A percentile compares a stretch with the other conserved stretches of the same genome.
Conservation (phyloP, 768 basidiomycete species). For the Botryobasidium botryosum region DNA sequence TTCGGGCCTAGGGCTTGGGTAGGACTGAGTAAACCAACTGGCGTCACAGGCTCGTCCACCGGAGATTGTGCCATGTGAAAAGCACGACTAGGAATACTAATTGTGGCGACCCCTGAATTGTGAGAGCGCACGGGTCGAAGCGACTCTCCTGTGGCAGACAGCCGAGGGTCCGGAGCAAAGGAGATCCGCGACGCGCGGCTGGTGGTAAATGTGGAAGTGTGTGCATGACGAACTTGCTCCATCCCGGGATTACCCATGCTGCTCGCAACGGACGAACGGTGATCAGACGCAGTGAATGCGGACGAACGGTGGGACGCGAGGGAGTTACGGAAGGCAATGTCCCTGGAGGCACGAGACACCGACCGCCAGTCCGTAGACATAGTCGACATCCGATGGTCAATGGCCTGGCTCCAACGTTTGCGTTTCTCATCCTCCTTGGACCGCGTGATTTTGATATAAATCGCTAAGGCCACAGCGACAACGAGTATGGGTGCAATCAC, state of each 20-base stretch:
- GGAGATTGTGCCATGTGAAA: background rate
- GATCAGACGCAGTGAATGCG: constrained; percentile 1
- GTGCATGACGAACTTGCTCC: constrained; percentile 8
- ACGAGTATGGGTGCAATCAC: constrained; percentile 10
- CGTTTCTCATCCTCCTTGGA: constrained; percentile 11
- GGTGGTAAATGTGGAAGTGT: background rate
- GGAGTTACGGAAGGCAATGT: constrained; percentile 9
- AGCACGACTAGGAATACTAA: background rate
- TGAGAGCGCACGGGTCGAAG: background rate
- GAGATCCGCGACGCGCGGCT: constrained; percentile 12
- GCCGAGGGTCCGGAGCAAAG: constrained; percentile 11
- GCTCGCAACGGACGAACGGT: constrained; percentile 7
- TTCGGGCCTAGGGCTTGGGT: constrained; percentile 10
- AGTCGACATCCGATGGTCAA: constrained; percentile 13
- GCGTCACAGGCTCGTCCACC: constrained; percentile 7
- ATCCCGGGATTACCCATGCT: constrained; percentile 4
- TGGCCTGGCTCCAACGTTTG: constrained; percentile 8
- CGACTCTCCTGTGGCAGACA: background rate
- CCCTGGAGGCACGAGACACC: constrained; percentile 6
- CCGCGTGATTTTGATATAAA: constrained; percentile 9
- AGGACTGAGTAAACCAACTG: constrained; percentile 11
- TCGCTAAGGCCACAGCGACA: background rate
- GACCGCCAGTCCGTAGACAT: constrained; percentile 12
- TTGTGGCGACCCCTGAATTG: background rate
- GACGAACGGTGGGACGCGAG: constrained; percentile 5